Evolutionary conservation across 169 alveolate species (phyloP).

Genomic region (Cryptosporidium muris): DNA sequence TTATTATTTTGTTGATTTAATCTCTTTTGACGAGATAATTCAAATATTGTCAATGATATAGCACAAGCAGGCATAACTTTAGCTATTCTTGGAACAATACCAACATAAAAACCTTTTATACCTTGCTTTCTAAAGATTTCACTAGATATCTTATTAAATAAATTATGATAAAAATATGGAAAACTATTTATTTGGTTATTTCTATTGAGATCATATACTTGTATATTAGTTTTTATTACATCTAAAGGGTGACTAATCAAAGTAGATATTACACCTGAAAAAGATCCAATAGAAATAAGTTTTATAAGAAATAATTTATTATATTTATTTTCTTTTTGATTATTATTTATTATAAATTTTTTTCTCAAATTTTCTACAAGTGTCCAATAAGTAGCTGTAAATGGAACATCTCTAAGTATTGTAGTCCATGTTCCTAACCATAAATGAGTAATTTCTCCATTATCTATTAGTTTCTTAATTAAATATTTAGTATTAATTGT

Average conservation of each 20-base stretch:
- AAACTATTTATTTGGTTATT: too few relatives aligned
- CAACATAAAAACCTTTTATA: conserved; percentile 67
- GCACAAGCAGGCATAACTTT: conserved; percentile 76
- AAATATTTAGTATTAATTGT: conserved; percentile 1
- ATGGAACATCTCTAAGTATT: conserved; percentile 74
- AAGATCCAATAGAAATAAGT: conserved; percentile 73
- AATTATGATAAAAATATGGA: conserved; percentile 32
- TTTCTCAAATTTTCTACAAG: conserved; percentile 69
- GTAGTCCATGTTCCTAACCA: conserved; percentile 70
- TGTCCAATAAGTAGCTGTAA: conserved; percentile 75
- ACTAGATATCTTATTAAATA: conserved; percentile 6
- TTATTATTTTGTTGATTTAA: not conserved
- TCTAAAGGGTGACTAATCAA: conserved; percentile 75
- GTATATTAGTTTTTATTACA: conserved; percentile 73
- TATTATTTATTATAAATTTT: conserved; percentile 54
- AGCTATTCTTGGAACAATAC: conserved; percentile 73
- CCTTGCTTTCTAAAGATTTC: conserved; percentile 68
- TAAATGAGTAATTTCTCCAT: not conserved
- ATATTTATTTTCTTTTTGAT: conserved; percentile 22
- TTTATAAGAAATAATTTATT: conserved; percentile 50
- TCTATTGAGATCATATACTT: conserved; percentile 38
- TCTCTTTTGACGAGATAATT: conserved; percentile 1
- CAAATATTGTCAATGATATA: conserved; percentile 64
- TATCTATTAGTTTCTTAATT: not conserved
- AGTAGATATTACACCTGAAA: conserved; percentile 73